Conservation (phyloP, 768 basidiomycete species). For the Asterophora parasitica region DNA sequence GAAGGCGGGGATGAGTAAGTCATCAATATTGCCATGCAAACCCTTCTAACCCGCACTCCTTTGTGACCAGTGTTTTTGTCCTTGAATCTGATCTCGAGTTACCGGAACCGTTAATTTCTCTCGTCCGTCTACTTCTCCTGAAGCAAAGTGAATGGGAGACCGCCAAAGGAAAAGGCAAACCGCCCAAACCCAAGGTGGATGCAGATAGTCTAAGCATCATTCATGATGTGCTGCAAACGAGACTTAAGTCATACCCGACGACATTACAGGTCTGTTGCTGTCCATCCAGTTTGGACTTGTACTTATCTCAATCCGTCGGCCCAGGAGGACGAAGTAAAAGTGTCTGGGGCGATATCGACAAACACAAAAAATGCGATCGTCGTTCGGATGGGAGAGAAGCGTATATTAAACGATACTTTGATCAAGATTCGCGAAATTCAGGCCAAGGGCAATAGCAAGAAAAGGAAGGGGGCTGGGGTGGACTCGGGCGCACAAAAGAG, state of each 20-base stretch:
- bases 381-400: slow-evolving; percentile 79
- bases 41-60: neutral
- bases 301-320: slow-evolving; percentile 2
- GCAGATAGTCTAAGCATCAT: slow-evolving; percentile 41
- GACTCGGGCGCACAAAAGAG: slow-evolving; percentile 12
- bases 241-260: slow-evolving; percentile 55
- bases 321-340: slow-evolving; percentile 48
- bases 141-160: slow-evolving; percentile 55
- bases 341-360: slow-evolving; percentile 33
- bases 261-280: slow-evolving; percentile 47
- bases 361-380: slow-evolving; percentile 60
- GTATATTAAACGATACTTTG: slow-evolving; percentile 42
- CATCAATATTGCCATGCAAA: slow-evolving; percentile 2
- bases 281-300: neutral
- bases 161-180: slow-evolving; percentile 54
- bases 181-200: slow-evolving; percentile 69
- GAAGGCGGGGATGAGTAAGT: slow-evolving; percentile 85
- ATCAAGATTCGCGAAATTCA: slow-evolving; percentile 17
- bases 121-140: slow-evolving; percentile 60
- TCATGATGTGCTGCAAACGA: slow-evolving; percentile 40
- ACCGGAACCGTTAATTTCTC: slow-evolving; percentile 55
- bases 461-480: slow-evolving; percentile 10
- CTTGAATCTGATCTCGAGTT: slow-evolving; percentile 48
- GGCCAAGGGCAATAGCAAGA: slow-evolving; percentile 7
- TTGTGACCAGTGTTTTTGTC: slow-evolving; percentile 43